Evolutionary conservation across 495 filamentous ascomycete genomes (phyloP), one percentile per base, ranked within the genome.

Genomic region (Penicillium soppii): DNA sequence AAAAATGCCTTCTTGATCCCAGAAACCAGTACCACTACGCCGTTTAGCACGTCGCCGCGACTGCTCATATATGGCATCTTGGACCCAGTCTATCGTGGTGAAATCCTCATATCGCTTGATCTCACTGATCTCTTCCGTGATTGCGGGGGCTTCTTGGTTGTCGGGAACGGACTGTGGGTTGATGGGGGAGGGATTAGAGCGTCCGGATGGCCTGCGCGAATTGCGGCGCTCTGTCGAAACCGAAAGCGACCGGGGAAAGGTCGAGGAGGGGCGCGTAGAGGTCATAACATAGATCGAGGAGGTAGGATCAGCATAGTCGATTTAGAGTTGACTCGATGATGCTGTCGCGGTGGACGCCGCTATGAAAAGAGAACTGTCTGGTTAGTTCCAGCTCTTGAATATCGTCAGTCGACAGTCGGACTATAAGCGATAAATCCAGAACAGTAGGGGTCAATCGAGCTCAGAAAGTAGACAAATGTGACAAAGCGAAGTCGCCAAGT

Each of bases 11-110:
- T 86, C 80, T 47, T 83, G 75, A 53, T 89, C 84, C 72, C 88
- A 91, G 58, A 88, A 88, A 3, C 89, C 86, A 16, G 82, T 85
- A 13, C 83, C 82, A 55, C 86, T 85, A 73, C 82, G 84, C 61
- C 86, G 80, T 63, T 85, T 78, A 16, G 88, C 82, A 60, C 88
- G 87, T 43, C 92, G 80, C 40, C 92, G 82, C 29, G 88, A 70
- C 67, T 96, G 89, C 68, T 96, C 94, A 39, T 91, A 86, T 12
- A 92, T 86, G 2, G 92, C 92, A 83, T 98, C 94, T 66, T 98
- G 91, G 1, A 98, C 91, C 94, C 94, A 98, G 68, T 98, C 92
- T 81, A 98, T 98, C 0, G 94, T 98, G 4, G 92, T 97, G 65
- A 98, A 98, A 63, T 90, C 85, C 67, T 97, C 94, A 74, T 98